A percentile compares a stretch with the other conserved stretches of the same genome.
phyloP scores from a whole-genome alignment of 129 eudicot species.

The Scalesia atractyloides region DNA sequence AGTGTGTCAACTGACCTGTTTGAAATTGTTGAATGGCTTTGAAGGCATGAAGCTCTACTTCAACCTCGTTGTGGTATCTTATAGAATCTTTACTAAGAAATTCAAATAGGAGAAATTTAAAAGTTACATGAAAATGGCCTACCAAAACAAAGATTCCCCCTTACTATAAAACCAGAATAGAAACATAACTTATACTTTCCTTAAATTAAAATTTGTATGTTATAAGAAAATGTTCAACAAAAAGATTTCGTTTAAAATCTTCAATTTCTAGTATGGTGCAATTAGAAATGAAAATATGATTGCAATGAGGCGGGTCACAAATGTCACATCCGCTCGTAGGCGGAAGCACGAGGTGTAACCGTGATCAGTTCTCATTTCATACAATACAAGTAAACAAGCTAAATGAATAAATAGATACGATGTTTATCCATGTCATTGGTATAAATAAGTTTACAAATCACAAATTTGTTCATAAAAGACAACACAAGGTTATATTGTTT shows the following conservation, averaged over 20 bases:
- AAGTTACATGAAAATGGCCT: background rate
- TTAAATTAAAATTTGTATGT: background rate
- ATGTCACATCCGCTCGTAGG: too few species aligned
- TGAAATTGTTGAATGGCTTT: conserved; percentile 85
- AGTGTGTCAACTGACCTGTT: conserved; percentile 51
- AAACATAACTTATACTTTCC: background rate
- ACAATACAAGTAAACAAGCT: too few species aligned
- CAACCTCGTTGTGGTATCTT: conserved; percentile 80
- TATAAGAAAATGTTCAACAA: background rate
- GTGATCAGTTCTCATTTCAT: too few species aligned
- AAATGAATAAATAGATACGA: too few species aligned
- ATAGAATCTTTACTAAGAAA: conserved; percentile 99
- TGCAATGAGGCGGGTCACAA: too few species aligned
- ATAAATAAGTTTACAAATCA: too few species aligned
- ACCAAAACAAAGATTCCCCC: too few species aligned
- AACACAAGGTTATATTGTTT: too few species aligned
- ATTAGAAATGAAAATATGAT: background rate
- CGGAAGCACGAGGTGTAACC: too few species aligned
- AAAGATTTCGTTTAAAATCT: background rate
- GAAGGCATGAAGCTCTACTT: conserved; percentile 78
- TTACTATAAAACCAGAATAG: too few species aligned
- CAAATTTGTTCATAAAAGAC: too few species aligned
- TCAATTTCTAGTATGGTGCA: background rate
- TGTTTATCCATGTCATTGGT: too few species aligned
- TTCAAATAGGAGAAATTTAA: conserved; percentile 64